phyloP scores from a whole-genome alignment of 768 basidiomycete genomes.

The Infundibulicybe gibba region DNA sequence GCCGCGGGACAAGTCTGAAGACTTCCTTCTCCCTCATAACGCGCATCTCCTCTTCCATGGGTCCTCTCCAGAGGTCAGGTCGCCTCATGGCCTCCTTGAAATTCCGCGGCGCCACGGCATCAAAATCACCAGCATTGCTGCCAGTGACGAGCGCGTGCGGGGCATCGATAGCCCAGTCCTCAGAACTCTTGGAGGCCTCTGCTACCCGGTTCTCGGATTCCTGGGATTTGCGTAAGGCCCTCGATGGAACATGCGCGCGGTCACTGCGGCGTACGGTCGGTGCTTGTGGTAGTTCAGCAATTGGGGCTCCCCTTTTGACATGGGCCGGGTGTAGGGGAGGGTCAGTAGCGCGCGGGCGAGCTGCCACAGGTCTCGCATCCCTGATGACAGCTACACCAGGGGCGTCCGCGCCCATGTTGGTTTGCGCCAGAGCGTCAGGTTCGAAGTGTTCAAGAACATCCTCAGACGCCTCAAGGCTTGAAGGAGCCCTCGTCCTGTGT shows the following conservation, averaged over 20 bases:
- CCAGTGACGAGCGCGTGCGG: background rate
- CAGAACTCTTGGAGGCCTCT: no score
- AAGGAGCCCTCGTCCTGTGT: constrained; percentile 4
- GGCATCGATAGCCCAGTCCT: constrained; percentile 1
- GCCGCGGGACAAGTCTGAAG: constrained; percentile 10
- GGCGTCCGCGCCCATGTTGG: background rate
- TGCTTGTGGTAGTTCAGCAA: background rate
- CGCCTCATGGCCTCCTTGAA: constrained; percentile 11
- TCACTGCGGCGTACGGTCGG: background rate
- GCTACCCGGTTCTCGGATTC: background rate
- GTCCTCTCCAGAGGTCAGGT: constrained; percentile 6
- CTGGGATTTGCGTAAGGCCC: background rate
- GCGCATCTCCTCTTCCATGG: constrained; percentile 17
- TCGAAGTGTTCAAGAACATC: no score
- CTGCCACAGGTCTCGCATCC: background rate
- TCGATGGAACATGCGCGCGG: background rate
- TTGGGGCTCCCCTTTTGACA: background rate
- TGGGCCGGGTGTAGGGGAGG: background rate
- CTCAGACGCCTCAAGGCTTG: no score
- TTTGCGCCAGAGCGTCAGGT: no score
- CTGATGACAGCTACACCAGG: background rate
- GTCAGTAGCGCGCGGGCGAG: background rate
- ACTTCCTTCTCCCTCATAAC: constrained; percentile 8
- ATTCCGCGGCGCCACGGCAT: background rate
- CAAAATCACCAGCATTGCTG: no score